phyloP scores from a whole-genome alignment of 768 basidiomycete genomes.

The Stropharia rugosoannulata region DNA sequence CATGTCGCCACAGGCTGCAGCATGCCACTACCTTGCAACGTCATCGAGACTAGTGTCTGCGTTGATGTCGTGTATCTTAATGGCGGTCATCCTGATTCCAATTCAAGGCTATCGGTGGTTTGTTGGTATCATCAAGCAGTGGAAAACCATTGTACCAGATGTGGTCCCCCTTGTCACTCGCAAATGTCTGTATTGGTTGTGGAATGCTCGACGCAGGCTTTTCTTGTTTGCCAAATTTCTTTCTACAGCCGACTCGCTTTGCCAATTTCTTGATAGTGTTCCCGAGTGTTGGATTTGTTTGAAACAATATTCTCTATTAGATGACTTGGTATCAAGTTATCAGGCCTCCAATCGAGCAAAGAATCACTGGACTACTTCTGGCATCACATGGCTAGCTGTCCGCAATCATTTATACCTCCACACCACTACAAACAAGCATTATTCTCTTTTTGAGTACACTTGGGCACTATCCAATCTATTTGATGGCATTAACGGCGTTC shows the following conservation, averaged over 20 bases:
- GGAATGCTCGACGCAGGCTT: no score
- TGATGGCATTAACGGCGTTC: not conserved
- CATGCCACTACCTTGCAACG: not conserved
- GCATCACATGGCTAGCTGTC: not conserved
- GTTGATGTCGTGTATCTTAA: not conserved
- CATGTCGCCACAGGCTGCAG: constrained; percentile 11
- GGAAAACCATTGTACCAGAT: no score
- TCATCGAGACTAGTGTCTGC: not conserved
- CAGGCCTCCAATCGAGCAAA: not conserved
- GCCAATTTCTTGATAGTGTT: no score
- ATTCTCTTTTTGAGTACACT: no score
- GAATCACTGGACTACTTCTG: not conserved
- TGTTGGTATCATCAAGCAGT: no score
- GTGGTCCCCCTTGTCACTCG: no score
- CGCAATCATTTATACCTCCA: not conserved
- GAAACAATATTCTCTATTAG: not conserved
- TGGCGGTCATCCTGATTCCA: not conserved
- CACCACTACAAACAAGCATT: no score
- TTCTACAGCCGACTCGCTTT: no score
- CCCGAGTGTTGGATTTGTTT: not conserved
- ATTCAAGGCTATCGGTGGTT: not conserved
- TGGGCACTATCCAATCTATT: not conserved
- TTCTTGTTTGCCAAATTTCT: no score
- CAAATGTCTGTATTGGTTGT: no score
- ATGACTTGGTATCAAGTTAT: not conserved